Evolutionary conservation across 2,329 filamentous ascomycete species (phyloP).

Genomic region (Xylaria sp.): DNA sequence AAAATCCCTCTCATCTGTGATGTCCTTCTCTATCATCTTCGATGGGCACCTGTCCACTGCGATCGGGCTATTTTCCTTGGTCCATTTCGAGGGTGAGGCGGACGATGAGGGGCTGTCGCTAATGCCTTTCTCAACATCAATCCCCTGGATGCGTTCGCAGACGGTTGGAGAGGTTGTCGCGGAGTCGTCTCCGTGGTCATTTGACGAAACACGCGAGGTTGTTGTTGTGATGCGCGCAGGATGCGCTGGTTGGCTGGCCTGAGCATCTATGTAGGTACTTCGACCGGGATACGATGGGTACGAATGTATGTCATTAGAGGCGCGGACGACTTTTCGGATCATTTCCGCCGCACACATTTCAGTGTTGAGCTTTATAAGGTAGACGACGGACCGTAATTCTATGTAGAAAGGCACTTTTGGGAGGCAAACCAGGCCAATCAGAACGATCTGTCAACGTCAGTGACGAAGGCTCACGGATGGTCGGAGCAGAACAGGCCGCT

Average conservation of each 20-base stretch:
- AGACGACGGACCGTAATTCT: slow-evolving; percentile 23
- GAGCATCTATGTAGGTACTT: not conserved
- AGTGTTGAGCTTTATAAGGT: slow-evolving; percentile 29
- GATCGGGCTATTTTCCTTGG: not conserved
- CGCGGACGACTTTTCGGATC: slow-evolving; percentile 8
- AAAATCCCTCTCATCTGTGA: no score
- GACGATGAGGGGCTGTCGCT: not conserved
- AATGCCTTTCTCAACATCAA: no score
- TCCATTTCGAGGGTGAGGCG: not conserved
- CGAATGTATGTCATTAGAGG: not conserved
- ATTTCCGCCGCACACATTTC: slow-evolving; percentile 27
- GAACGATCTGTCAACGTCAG: slow-evolving; percentile 17
- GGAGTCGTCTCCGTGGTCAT: no score
- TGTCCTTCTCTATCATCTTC: no score
- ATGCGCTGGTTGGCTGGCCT: not conserved
- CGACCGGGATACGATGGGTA: not conserved
- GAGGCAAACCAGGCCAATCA: slow-evolving; percentile 27
- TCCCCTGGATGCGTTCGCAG: no score
- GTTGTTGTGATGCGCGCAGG: no score
- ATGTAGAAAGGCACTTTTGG: slow-evolving; percentile 18
- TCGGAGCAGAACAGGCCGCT: not conserved
- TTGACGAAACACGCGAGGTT: no score
- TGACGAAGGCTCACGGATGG: not conserved
- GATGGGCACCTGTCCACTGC: no score
- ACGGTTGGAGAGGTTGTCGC: no score